These are phyloP conservation scores for Eimeria mitis DNA, from an alignment of 169 alveolate species.

Conservation along the genomic window DNA sequence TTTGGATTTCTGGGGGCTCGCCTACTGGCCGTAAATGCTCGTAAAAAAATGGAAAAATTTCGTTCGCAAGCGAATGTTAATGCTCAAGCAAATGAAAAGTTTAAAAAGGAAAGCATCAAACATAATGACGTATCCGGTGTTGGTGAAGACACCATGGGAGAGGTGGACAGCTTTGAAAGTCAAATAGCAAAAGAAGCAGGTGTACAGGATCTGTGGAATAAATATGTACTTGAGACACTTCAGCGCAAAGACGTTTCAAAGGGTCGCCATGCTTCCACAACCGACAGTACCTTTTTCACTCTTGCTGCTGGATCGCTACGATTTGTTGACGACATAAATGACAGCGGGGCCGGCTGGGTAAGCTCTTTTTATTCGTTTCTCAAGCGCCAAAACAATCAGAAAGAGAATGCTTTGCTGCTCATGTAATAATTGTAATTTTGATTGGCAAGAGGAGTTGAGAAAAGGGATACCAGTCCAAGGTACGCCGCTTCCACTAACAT, in stretches of 20 bases:
- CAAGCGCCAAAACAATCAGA: neutral
- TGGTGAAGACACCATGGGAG: constrained; percentile 6
- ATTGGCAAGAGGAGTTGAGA: neutral
- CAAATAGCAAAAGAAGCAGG: constrained; percentile 9
- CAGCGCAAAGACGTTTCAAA: constrained; percentile 7
- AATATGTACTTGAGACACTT: constrained; percentile 39
- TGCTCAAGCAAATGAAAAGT: neutral
- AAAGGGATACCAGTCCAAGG: neutral
- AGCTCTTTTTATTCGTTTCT: neutral
- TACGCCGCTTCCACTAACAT: neutral
- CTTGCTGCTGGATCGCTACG: neutral
- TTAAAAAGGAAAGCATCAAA: neutral
- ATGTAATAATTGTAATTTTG: neutral
- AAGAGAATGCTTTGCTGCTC: neutral
- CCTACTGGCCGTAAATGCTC: constrained; percentile 61
- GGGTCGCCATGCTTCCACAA: neutral
- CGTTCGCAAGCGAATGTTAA: constrained; percentile 12
- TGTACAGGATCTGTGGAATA: constrained; percentile 40
- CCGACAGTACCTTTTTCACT: constrained; percentile 1
- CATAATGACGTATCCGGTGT: neutral
- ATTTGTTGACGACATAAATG: neutral
- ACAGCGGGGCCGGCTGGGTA: neutral
- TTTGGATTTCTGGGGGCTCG: constrained; percentile 72
- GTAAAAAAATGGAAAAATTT: constrained; percentile 31
- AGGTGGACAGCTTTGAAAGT: neutral